Conservation (phyloP, 1,284 basidiomycete genomes). For the Ustilago shanxiensis region DNA sequence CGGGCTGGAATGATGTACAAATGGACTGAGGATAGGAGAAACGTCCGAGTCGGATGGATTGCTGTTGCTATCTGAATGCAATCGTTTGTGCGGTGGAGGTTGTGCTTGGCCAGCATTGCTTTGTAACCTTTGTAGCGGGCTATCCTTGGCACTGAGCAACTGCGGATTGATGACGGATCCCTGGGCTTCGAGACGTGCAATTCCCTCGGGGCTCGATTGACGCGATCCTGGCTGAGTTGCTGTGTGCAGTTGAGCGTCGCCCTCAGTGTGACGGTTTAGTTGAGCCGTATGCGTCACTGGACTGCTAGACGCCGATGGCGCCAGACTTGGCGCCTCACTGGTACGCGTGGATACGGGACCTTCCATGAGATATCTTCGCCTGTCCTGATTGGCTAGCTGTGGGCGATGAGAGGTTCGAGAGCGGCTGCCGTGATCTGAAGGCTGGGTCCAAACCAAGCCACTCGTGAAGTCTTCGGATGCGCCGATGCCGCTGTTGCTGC, state of each 20-base stretch:
- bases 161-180: conserved; percentile 19
- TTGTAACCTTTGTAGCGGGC: conserved; percentile 42
- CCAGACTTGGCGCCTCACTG: conserved; percentile 27
- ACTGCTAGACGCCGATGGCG: conserved; percentile 21
- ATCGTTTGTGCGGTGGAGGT: conserved; percentile 12
- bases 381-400: conserved; percentile 23
- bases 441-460: conserved; percentile 52
- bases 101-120: conserved; percentile 21
- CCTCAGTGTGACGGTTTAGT: background rate
- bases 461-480: conserved; percentile 45
- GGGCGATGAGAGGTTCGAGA: conserved; percentile 11
- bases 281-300: background rate
- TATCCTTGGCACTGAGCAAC: conserved; percentile 28
- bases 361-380: conserved; percentile 30
- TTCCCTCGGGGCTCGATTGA: background rate
- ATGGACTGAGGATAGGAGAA: conserved; percentile 49
- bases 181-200: background rate
- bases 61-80: conserved; percentile 30
- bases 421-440: background rate
- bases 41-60: conserved; percentile 29
- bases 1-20: conserved; percentile 25
- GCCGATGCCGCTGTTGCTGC: conserved; percentile 55
- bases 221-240: conserved; percentile 8
- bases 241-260: background rate
- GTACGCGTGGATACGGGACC: conserved; percentile 31